phyloP scores from a whole-genome alignment of 306 rosid genomes.

The Prunus fruticosa region DNA sequence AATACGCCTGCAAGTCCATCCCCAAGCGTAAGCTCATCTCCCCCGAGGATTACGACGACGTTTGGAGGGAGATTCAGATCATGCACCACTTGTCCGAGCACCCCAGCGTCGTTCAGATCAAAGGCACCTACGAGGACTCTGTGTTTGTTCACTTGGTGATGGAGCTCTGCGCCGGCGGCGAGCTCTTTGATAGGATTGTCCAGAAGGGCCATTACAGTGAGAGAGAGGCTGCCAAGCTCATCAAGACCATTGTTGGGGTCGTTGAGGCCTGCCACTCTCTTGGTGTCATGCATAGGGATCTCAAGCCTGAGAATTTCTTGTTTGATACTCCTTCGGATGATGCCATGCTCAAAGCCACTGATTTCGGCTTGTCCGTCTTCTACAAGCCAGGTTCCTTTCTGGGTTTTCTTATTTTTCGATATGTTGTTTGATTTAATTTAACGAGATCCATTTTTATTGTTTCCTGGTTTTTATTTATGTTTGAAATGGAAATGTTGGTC shows the following conservation, averaged over 20 bases:
- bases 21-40: slow-evolving; percentile 80
- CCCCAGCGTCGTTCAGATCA: slow-evolving; percentile 63
- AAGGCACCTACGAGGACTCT: slow-evolving; percentile 79
- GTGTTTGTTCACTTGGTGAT: slow-evolving; percentile 83
- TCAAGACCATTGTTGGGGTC: slow-evolving; percentile 76
- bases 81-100: slow-evolving; percentile 88
- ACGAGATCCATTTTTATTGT: not conserved
- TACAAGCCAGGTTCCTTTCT: slow-evolving; percentile 69
- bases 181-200: slow-evolving; percentile 82
- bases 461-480: not conserved
- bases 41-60: slow-evolving; percentile 75
- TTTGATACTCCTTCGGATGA: slow-evolving; percentile 68
- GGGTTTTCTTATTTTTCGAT: too few relatives aligned
- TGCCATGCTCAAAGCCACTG: slow-evolving; percentile 77
- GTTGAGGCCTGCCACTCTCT: slow-evolving; percentile 86
- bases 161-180: slow-evolving; percentile 90
- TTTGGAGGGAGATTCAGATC: slow-evolving; percentile 94
- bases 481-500: not conserved
- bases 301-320: slow-evolving; percentile 93
- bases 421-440: too few relatives aligned
- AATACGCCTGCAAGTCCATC: slow-evolving; percentile 82
- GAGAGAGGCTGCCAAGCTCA: slow-evolving; percentile 73
- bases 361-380: slow-evolving; percentile 82
- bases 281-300: slow-evolving; percentile 96
- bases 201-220: slow-evolving; percentile 87